Conservation (phyloP, 2,329 filamentous ascomycete genomes). For the Cladobotryum protrusum region DNA sequence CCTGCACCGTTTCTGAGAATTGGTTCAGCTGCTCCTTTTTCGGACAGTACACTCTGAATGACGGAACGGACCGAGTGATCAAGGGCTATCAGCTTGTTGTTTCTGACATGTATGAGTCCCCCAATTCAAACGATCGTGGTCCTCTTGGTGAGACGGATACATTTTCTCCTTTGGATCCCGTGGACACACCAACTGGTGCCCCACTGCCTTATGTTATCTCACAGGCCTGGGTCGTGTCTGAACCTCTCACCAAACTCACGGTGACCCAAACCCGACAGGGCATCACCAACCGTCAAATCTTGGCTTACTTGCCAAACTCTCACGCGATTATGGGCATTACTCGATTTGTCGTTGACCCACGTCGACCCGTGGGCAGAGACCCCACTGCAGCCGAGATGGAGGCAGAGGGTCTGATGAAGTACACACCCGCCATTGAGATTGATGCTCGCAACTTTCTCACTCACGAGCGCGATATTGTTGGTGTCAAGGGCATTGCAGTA, state of each 20-base stretch:
- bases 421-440: slow-evolving; percentile 71
- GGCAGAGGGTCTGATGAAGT: slow-evolving; percentile 70
- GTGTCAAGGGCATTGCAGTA: slow-evolving; percentile 66
- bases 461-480: slow-evolving; percentile 75
- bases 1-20: slow-evolving; percentile 82
- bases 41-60: slow-evolving; percentile 51
- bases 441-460: slow-evolving; percentile 75
- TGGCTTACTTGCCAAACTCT: slow-evolving; percentile 68
- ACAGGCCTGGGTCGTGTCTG: slow-evolving; percentile 74
- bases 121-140: slow-evolving; percentile 76
- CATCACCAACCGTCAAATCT: slow-evolving; percentile 75
- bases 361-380: slow-evolving; percentile 79
- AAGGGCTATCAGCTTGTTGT: slow-evolving; percentile 83
- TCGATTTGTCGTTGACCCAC: slow-evolving; percentile 72
- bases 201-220: slow-evolving; percentile 69
- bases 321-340: slow-evolving; percentile 76
- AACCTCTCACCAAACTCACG: slow-evolving; percentile 70
- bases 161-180: slow-evolving; percentile 69
- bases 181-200: slow-evolving; percentile 47
- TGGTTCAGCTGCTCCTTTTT: slow-evolving; percentile 88
- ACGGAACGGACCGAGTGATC: slow-evolving; percentile 49
- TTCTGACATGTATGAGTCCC: slow-evolving; percentile 85
- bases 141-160: slow-evolving; percentile 63
- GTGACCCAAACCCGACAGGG: slow-evolving; percentile 90
- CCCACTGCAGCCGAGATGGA: slow-evolving; percentile 71